These are phyloP conservation scores for Hypoxylon fragiforme DNA, from an alignment of 495 filamentous ascomycete species.

Conservation along the genomic window DNA sequence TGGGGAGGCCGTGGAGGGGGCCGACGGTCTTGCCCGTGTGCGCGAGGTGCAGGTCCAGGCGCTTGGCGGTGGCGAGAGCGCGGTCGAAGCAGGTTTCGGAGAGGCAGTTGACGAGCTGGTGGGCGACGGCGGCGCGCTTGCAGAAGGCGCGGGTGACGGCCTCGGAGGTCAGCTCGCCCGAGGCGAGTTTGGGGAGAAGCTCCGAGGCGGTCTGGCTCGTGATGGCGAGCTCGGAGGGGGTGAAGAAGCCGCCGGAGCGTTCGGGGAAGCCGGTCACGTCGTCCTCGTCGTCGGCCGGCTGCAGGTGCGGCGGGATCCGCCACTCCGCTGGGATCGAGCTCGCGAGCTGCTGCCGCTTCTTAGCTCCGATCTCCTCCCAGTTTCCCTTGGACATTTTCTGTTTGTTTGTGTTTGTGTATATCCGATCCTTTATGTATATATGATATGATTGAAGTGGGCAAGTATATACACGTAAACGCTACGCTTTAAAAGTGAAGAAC, in stretches of 20 bases:
- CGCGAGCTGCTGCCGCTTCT: conserved; percentile 41
- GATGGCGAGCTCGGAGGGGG: conserved; percentile 38
- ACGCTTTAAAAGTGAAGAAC: too few species aligned
- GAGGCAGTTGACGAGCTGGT: conserved; percentile 41
- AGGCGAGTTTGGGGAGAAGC: conserved; percentile 36
- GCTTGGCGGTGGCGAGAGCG: conserved; percentile 27
- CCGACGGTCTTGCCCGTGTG: conserved; percentile 56
- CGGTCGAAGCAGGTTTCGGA: conserved; percentile 40
- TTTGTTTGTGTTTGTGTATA: neutral
- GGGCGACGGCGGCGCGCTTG: conserved; percentile 40
- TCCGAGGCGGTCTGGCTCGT: conserved; percentile 35
- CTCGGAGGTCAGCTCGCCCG: conserved; percentile 36
- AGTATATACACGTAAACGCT: neutral
- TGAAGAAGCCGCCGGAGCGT: conserved; percentile 45
- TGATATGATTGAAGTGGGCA: neutral
- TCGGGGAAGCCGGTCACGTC: conserved; percentile 46
- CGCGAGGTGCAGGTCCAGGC: conserved; percentile 58
- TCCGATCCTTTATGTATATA: neutral
- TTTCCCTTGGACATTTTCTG: conserved; percentile 22
- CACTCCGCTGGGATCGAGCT: conserved; percentile 45
- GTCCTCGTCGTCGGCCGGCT: conserved; percentile 42
- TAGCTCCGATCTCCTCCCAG: conserved; percentile 45
- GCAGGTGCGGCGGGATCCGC: conserved; percentile 43
- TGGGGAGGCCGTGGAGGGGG: conserved; percentile 79
- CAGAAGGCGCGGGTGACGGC: conserved; percentile 43